These are phyloP conservation scores for Exophiala calicioides DNA, from an alignment of 2,329 filamentous ascomycete genomes.

Conservation along the genomic window DNA sequence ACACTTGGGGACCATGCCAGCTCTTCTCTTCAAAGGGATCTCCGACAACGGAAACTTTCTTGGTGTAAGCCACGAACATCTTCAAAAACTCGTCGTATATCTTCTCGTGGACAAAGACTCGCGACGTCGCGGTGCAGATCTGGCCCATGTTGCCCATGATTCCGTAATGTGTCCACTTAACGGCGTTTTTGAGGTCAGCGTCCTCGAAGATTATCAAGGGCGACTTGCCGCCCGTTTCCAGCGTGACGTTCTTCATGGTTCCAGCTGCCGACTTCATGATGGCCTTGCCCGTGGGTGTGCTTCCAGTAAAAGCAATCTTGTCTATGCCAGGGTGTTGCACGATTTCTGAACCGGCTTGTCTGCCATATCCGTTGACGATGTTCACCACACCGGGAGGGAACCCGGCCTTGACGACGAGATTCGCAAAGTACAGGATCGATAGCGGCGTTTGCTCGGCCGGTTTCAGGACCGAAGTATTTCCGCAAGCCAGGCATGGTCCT, in stretches of 20 bases:
- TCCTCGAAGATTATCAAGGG: constrained; percentile 59
- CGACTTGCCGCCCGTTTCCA: constrained; percentile 63
- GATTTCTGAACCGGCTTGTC: constrained; percentile 70
- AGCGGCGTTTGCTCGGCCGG: constrained; percentile 68
- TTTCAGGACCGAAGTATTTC: constrained; percentile 66
- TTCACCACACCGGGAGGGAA: constrained; percentile 65
- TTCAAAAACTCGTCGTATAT: constrained; percentile 61
- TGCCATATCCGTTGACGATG: constrained; percentile 73
- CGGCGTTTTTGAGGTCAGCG: constrained; percentile 66
- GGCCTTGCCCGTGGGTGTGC: constrained; percentile 44
- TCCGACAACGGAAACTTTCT: constrained; percentile 62
- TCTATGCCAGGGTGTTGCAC: constrained; percentile 64
- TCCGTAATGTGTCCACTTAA: constrained; percentile 72
- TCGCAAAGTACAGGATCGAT: constrained; percentile 62
- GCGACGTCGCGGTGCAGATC: constrained; percentile 64
- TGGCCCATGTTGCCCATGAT: constrained; percentile 62
- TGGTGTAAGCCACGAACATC: constrained; percentile 43
- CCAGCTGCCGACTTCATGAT: constrained; percentile 26
- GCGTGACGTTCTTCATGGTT: constrained; percentile 60
- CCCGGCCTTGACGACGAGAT: constrained; percentile 60
- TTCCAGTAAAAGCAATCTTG: constrained; percentile 51
- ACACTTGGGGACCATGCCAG: constrained; percentile 47
- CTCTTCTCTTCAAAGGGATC: constrained; percentile 67
- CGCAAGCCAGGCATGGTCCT: constrained; percentile 65
- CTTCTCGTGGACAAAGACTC: constrained; percentile 63